Evolutionary conservation across 2,329 filamentous ascomycete species (phyloP), one percentile per base, ranked within the genome.

Genomic region (Gnomoniopsis sp.): DNA sequence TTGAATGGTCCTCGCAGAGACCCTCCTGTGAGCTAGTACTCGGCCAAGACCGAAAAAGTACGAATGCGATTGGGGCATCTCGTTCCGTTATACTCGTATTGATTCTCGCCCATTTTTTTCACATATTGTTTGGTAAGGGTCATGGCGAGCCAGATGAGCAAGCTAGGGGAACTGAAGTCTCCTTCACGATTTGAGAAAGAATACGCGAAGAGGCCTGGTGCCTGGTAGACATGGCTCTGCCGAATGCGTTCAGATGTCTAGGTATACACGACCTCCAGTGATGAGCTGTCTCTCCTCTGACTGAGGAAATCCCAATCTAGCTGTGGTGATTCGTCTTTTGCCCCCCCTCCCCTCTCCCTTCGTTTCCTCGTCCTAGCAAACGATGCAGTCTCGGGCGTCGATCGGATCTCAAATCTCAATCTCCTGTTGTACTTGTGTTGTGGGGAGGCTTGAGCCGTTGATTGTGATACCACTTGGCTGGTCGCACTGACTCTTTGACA

Each of bases 311-410:
- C 34, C 15, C 8, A 15, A 38, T 38, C 34, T 38, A 38, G 8
- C 15, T 38, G n/a, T n/a, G n/a, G n/a, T n/a, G n/a, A n/a, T n/a
- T n/a, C n/a, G n/a, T n/a, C n/a, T n/a, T n/a, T n/a, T n/a, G n/a
- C n/a, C n/a, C n/a, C n/a, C n/a, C n/a, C n/a, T n/a, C n/a, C n/a
- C n/a, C n/a, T n/a, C n/a, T n/a, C 15, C 34, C 15, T 38, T 38
- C 34, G 38, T 15, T 15, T 15, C 33, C 33, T 36, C 12, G 34
- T 15, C 22, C 19, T 22, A 36, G 50, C 22, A 21, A n/a, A 33
- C n/a, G 22, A 38, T 15, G 38, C 30, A 47, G 51, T 59, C 51
- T 59, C 57, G 46, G n/a, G n/a, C n/a, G n/a, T n/a, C n/a, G 57
- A 43, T 19, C 34, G 34, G 23, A 11, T 26, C 30, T 41, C 51